phyloP scores from a whole-genome alignment of 2,329 filamentous ascomycete genomes.

The Hortaea werneckii region DNA sequence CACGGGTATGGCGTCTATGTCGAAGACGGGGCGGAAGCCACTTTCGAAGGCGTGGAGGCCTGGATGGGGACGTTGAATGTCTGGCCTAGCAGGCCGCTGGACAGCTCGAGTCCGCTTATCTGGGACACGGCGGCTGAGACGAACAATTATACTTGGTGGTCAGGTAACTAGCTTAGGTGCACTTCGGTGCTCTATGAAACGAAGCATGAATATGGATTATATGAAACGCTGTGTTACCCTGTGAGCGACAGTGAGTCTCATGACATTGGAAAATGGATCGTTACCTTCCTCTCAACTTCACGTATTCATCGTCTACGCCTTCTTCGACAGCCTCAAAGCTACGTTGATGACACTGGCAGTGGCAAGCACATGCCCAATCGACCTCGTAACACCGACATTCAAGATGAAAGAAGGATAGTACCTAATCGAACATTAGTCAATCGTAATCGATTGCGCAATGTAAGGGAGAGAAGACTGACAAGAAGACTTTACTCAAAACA shows the following conservation, averaged over 20 bases:
- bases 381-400: constrained; percentile 13
- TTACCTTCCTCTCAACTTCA: no score
- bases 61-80: constrained; percentile 31
- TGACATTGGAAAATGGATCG: no score
- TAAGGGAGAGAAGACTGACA: no score
- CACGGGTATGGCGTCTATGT: constrained; percentile 35
- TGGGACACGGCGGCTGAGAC: constrained; percentile 35
- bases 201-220: no score
- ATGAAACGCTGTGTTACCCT: no score
- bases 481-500: constrained; percentile 19
- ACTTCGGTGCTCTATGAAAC: no score
- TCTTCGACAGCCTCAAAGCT: constrained; percentile 17
- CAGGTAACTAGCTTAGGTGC: constrained; percentile 24
- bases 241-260: no score
- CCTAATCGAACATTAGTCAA: constrained; percentile 4
- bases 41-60: constrained; percentile 27
- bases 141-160: constrained; percentile 38
- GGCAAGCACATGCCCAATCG: constrained; percentile 17
- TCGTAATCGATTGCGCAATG: no score
- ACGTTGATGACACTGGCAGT: constrained; percentile 21
- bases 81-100: constrained; percentile 32
- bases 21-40: constrained; percentile 23
- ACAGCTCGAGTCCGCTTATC: constrained; percentile 32
- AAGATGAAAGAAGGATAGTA: constrained; percentile 19
- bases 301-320: neutral